Conservation (phyloP, 2,329 filamentous ascomycete genomes). For the Stagonosporopsis chrysanthemi region DNA sequence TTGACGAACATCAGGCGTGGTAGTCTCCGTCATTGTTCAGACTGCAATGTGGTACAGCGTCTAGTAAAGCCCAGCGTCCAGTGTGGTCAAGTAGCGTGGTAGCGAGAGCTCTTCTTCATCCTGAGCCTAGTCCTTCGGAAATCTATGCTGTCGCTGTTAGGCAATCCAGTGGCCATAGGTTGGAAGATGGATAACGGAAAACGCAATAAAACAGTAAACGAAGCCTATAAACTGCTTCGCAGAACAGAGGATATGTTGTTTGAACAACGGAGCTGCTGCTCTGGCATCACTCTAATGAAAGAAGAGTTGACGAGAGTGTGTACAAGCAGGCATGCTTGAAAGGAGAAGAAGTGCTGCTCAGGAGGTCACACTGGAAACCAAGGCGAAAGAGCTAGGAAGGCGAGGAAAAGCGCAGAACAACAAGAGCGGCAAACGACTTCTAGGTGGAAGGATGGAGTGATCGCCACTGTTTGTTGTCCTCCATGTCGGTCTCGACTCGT, state of each 20-base stretch:
- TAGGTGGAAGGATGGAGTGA: background rate
- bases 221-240: background rate
- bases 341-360: background rate
- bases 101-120: background rate
- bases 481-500: slow-evolving; percentile 11
- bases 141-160: background rate
- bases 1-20: no score
- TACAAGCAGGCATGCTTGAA: background rate
- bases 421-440: background rate
- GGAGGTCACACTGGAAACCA: background rate
- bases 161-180: background rate
- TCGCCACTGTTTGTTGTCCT: slow-evolving; percentile 9
- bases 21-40: no score
- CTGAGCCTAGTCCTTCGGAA: background rate
- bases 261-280: background rate
- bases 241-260: background rate
- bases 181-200: background rate
- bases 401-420: background rate
- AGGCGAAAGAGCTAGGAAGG: background rate
- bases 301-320: background rate
- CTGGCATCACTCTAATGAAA: background rate
- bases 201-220: background rate
- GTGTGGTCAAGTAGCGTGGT: background rate
- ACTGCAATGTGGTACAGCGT: no score
- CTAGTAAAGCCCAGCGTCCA: background rate